These are phyloP conservation scores for Galerina sulciceps DNA, from an alignment of 768 basidiomycete species.

Conservation along the genomic window DNA sequence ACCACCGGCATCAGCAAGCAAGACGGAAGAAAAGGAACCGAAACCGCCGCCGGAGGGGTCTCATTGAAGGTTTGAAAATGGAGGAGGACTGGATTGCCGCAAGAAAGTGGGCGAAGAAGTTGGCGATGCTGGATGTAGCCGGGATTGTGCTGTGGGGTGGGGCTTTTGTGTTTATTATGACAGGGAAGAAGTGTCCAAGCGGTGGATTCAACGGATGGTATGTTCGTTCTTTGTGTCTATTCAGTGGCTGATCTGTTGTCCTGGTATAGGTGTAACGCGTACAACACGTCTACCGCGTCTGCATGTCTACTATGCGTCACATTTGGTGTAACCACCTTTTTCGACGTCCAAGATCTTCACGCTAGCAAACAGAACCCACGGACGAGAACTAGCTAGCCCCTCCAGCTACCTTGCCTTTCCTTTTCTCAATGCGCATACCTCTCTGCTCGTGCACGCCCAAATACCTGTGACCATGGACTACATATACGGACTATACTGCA, in stretches of 20 bases:
- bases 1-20: conserved; percentile 20
- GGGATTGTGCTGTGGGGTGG: conserved; percentile 58
- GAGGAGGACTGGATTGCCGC: conserved; percentile 67
- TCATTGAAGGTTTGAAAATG: conserved; percentile 65
- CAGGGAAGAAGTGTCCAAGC: conserved; percentile 66
- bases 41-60: conserved; percentile 48
- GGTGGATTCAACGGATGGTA: conserved; percentile 69
- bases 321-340: conserved; percentile 62
- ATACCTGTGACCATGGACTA: background rate
- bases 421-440: background rate
- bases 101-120: conserved; percentile 55
- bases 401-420: background rate
- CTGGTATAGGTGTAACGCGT: conserved; percentile 67
- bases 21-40: conserved; percentile 39
- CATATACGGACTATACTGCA: background rate
- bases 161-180: conserved; percentile 61
- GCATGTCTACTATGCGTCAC: conserved; percentile 60
- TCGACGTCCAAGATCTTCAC: conserved; percentile 68
- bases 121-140: conserved; percentile 51
- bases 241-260: background rate
- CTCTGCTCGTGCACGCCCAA: background rate
- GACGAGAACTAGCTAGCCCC: conserved; percentile 38
- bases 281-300: conserved; percentile 67
- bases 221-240: conserved; percentile 23
- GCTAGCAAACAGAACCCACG: conserved; percentile 66